Base-by-base conservation (phyloP, 2,329 filamentous ascomycete genomes). In the Aureobasidium zeae region DNA sequence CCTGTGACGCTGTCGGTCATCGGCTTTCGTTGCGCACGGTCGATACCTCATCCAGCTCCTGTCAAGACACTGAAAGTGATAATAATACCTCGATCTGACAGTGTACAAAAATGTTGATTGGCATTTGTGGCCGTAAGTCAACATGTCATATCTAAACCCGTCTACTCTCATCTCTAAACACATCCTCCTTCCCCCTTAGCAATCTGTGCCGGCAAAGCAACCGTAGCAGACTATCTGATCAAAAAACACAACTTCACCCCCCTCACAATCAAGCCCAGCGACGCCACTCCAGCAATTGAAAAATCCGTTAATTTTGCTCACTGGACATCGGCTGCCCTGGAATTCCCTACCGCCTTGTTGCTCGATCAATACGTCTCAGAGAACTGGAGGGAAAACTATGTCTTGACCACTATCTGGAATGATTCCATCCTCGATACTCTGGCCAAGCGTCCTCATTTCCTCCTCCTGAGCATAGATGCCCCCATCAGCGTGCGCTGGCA, bases 131-230 rank as follows among this genome's bases (percentile, higher is more conserved):
- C 57, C 79, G 81, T 82, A 70, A 58, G 64, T 43, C 33, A 25
- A 11, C 26, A 29, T 44, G 30, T 49, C 5, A 22, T n/a, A n/a
- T n/a, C n/a, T n/a, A n/a, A n/a, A n/a, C n/a, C n/a, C n/a, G n/a
- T n/a, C n/a, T n/a, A n/a, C n/a, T n/a, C n/a, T n/a, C n/a, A n/a
- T n/a, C n/a, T n/a, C n/a, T 25, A 11, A 25, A 26, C 16, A 26
- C 44, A 15, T 43, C 26, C 11, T n/a, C 32, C 11, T 15, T 20
- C 19, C 26, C 17, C 37, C 35, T 15, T 17, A 91, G 88, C 85
- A 57, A 89, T 95, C 56, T 96, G 88, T 68, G 81, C 89, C 36
- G 91, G 91, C 57, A 96, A 95, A 68, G 81, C 79, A 59, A 86
- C 86, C 8, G 85, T 96, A 51, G 87, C 87, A 46, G 77, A 85